Base-by-base conservation (phyloP, 2,329 filamentous ascomycete genomes). In the Paramyrothecium sp. region DNA sequence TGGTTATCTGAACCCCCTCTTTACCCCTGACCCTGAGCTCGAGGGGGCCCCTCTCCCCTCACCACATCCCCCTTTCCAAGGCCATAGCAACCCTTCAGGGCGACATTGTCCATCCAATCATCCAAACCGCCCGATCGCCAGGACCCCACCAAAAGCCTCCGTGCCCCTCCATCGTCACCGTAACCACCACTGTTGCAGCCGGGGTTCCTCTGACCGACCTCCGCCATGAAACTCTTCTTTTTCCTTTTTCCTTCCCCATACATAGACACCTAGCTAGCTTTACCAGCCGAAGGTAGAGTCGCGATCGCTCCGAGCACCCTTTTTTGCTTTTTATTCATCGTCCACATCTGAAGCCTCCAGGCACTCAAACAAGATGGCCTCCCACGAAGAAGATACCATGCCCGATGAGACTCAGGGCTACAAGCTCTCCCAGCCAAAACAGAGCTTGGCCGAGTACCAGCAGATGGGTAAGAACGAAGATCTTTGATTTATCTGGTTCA, bases 361-460 rank as follows among this genome's bases (percentile, higher is more conserved):
- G 55, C 51, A 60, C 55, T 58, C 65, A n/a, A n/a, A n/a, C 75
- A 81, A 67, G 68, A 91, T 91, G 89, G 81, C 87, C 65, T 83
- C 86, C 67, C 80, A 85, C 71, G 81, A 88, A 63, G 92, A 97
- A 61, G 94, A 98, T 70, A 86, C 94, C 65, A 82, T 90, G 75
- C 89, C 92, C 63, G 90, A 95, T 80, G 85, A 89, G 79, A 97
- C 93, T 65, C 89, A 93, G 79, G 94, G 94, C 73, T 98, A 97
- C 89, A 97, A 96, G 87, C 90, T 97, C 72, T 93, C 92, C 66
- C 92, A 97, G 86, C 84, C 84, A 61, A 97, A 97, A 89, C 97
- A 98, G 86, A 96, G 91, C 67, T 84, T 99, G 71, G 91, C 94
- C 63, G 91, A 97, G 77, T 97, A 97, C 79, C 85, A 94, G 72